phyloP scores from a whole-genome alignment of 2,329 filamentous ascomycete species.

The Ceratocystis cubensis region DNA sequence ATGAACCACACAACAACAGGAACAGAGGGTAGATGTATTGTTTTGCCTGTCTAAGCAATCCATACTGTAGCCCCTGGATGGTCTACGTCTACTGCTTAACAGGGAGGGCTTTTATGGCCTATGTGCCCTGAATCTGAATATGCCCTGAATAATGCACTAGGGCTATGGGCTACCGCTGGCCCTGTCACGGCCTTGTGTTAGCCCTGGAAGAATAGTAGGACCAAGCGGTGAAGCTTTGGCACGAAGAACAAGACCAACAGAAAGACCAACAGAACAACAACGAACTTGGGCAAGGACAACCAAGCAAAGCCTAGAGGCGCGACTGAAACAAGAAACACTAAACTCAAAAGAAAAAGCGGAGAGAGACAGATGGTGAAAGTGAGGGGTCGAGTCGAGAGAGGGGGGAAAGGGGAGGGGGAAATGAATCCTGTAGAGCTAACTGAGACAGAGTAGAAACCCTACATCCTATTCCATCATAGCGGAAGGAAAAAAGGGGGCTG shows the following conservation, averaged over 20 bases:
- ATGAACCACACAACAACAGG: background rate
- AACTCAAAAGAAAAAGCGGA: background rate
- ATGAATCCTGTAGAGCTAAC: background rate
- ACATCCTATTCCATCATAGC: background rate
- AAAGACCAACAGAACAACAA: background rate
- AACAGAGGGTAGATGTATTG: background rate
- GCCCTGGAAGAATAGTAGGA: background rate
- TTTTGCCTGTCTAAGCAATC: too few species aligned
- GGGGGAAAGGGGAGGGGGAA: background rate
- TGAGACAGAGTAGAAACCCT: background rate
- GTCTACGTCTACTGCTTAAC: background rate
- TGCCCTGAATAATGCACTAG: too few species aligned
- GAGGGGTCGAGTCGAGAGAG: too few species aligned
- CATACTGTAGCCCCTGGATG: background rate
- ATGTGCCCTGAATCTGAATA: background rate
- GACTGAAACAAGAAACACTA: slow-evolving; percentile 2
- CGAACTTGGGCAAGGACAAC: background rate
- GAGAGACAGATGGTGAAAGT: background rate
- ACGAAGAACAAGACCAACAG: background rate
- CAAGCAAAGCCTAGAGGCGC: background rate
- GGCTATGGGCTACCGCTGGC: background rate
- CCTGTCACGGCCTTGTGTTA: background rate
- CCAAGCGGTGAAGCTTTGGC: slow-evolving; percentile 8
- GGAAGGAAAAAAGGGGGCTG: background rate
- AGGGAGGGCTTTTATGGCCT: background rate